Conservation (phyloP, 2,329 filamentous ascomycete species). For the Neofusicoccum sp. region DNA sequence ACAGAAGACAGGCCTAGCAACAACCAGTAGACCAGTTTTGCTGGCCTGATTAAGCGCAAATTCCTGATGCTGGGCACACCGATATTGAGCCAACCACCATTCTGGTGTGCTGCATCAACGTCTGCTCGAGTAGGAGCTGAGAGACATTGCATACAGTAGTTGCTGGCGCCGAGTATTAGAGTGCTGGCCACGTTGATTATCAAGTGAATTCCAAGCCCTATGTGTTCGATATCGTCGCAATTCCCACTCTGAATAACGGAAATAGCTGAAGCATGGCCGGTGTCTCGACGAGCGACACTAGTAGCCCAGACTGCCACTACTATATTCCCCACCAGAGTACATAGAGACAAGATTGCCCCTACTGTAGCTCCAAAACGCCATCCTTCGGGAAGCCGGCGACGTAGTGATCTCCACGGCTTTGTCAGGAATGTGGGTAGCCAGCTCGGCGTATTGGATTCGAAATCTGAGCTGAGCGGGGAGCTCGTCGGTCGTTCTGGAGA, state of each 20-base stretch:
- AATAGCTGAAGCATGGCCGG: background rate
- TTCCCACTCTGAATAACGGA: slow-evolving; percentile 19
- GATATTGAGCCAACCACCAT: slow-evolving; percentile 44
- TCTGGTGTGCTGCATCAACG: slow-evolving; percentile 48
- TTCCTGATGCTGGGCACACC: slow-evolving; percentile 46
- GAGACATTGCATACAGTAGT: slow-evolving; percentile 54
- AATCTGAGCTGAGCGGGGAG: too few relatives aligned
- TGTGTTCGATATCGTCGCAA: slow-evolving; percentile 21
- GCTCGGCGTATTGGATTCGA: too few relatives aligned
- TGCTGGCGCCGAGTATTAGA: slow-evolving; percentile 46
- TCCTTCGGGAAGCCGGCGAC: background rate
- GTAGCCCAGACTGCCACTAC: background rate
- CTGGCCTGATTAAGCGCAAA: slow-evolving; percentile 25
- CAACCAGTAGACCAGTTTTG: slow-evolving; percentile 24
- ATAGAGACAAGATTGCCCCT: background rate
- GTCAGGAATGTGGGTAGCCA: too few relatives aligned
- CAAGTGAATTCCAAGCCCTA: slow-evolving; percentile 39
- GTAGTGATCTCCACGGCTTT: too few relatives aligned
- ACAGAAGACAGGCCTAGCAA: slow-evolving; percentile 31
- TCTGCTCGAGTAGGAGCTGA: slow-evolving; percentile 51
- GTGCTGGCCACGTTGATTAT: slow-evolving; percentile 50
- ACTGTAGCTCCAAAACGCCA: background rate
- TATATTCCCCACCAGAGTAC: background rate
- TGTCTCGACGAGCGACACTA: background rate
- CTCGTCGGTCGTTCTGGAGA: too few relatives aligned